Evolutionary conservation across 2,329 filamentous ascomycete genomes (phyloP).

Genomic region (Anisogramma anomala): DNA sequence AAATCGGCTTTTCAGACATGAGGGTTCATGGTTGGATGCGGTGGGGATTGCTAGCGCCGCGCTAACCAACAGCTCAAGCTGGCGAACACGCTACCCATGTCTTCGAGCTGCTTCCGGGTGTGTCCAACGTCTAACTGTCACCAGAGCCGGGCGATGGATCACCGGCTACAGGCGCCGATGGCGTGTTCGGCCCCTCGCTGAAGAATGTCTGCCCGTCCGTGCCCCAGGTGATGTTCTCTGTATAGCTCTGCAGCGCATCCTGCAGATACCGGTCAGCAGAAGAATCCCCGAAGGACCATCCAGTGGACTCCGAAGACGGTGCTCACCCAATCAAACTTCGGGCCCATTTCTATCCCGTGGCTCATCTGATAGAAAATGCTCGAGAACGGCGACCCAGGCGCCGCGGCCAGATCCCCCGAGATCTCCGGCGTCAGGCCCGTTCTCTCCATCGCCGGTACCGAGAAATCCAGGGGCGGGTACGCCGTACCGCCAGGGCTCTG

Average conservation of each 20-base stretch:
- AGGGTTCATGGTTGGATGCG: no score
- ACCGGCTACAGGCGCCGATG: background rate
- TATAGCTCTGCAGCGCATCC: slow-evolving; percentile 46
- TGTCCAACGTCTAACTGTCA: slow-evolving; percentile 12
- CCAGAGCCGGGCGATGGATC: slow-evolving; percentile 11
- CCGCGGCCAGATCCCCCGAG: slow-evolving; percentile 23
- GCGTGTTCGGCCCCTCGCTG: slow-evolving; percentile 18
- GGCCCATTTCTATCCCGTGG: slow-evolving; percentile 32
- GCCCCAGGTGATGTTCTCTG: slow-evolving; percentile 43
- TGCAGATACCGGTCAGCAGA: slow-evolving; percentile 23
- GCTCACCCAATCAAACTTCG: slow-evolving; percentile 49
- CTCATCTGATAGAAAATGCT: slow-evolving; percentile 40
- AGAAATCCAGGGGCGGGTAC: slow-evolving; percentile 35
- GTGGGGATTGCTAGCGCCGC: no score
- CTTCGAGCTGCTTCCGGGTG: slow-evolving; percentile 11
- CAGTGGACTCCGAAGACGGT: background rate
- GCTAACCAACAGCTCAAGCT: no score
- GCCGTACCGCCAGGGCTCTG: slow-evolving; percentile 30
- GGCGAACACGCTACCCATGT: no score
- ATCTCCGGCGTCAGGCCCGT: slow-evolving; percentile 28
- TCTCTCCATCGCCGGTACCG: slow-evolving; percentile 19
- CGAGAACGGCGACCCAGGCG: slow-evolving; percentile 35
- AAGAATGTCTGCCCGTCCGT: slow-evolving; percentile 40
- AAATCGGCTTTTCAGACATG: no score
- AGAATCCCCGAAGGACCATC: background rate